Evolutionary conservation across 306 rosid species (phyloP).

Genomic region (Malus orientalis): DNA sequence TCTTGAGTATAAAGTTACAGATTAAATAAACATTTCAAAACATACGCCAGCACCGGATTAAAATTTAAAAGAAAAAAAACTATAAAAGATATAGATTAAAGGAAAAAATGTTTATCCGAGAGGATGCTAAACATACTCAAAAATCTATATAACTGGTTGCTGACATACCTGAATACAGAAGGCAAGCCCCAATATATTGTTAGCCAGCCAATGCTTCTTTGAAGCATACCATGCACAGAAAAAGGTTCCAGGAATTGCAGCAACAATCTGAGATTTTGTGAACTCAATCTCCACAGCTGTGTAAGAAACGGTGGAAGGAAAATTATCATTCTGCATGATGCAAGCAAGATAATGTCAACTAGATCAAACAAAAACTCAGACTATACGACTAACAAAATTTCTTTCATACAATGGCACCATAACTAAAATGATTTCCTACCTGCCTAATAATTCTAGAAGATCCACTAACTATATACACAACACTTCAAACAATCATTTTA

Average conservation of each 20-base stretch:
- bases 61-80: background rate
- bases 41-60: background rate
- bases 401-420: background rate
- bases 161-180: slow-evolving; percentile 91
- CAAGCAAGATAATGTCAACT: slow-evolving; percentile 40
- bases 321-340: slow-evolving; percentile 55
- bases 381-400: background rate
- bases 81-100: background rate
- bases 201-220: slow-evolving; percentile 94
- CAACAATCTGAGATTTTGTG: slow-evolving; percentile 83
- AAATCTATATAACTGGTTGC: background rate
- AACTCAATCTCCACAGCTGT: slow-evolving; percentile 97
- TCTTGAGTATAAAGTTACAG: background rate
- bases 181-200: slow-evolving; percentile 87
- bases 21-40: background rate
- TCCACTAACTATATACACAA: background rate
- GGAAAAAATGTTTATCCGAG: background rate
- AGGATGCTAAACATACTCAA: background rate
- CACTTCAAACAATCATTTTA: background rate
- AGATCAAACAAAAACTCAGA: slow-evolving; percentile 28
- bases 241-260: slow-evolving; percentile 90
- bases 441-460: background rate
- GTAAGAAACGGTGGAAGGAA: slow-evolving; percentile 49
- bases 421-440: background rate
- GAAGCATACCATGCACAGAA: slow-evolving; percentile 97